Percentiles rank a stretch among this genome's conserved stretches.
Conservation (phyloP, 257 asterid genomes). For the Knoxia roxburghii region DNA sequence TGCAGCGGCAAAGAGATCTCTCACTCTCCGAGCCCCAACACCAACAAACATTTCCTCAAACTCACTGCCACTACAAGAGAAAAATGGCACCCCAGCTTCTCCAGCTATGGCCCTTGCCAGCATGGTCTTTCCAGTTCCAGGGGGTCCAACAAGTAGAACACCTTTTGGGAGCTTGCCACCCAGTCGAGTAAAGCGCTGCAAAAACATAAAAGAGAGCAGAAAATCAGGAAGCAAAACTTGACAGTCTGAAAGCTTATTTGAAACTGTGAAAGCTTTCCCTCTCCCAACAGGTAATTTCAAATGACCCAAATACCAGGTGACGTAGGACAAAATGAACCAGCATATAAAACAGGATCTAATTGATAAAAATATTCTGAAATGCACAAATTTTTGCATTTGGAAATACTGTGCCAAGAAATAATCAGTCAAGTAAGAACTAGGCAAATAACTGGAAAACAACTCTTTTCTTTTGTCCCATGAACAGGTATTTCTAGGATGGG, state of each 20-base stretch:
- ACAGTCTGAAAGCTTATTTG: neutral
- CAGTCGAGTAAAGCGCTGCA: conserved; percentile 87
- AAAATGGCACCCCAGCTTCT: conserved; percentile 97
- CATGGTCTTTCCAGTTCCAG: conserved; percentile 98
- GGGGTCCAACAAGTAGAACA: conserved; percentile 92
- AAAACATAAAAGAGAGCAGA: conserved; percentile 26
- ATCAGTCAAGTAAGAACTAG: neutral
- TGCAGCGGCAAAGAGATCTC: conserved; percentile 91
- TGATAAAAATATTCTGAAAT: neutral
- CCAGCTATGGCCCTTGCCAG: conserved; percentile 98
- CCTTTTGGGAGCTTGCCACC: conserved; percentile 99
- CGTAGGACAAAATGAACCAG: neutral
- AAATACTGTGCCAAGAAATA: neutral
- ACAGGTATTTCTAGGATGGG: neutral
- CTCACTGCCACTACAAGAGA: conserved; percentile 96
- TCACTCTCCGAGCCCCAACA: conserved; percentile 95
- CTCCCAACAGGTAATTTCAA: neutral
- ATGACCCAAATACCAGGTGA: neutral
- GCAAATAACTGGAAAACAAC: neutral
- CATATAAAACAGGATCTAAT: neutral
- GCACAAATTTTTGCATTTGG: neutral
- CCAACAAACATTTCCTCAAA: conserved; percentile 99
- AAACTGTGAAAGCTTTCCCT: neutral
- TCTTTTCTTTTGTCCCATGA: neutral
- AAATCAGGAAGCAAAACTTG: neutral